Conservation (phyloP, 2,329 filamentous ascomycete species). For the Ploettnerulaceae sp. region DNA sequence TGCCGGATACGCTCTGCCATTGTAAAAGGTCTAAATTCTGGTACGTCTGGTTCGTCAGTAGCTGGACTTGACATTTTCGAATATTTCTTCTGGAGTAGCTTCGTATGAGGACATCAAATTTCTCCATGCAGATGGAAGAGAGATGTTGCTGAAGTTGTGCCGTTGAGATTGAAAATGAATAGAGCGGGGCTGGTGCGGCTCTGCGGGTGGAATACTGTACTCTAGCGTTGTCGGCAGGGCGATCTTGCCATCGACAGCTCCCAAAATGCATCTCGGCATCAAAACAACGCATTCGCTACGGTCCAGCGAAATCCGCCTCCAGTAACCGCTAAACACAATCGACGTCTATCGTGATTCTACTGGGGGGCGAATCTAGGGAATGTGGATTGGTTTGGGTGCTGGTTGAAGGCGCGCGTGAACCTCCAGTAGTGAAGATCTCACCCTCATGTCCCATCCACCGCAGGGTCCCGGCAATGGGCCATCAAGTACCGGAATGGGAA, state of each 20-base stretch:
- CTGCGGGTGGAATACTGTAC: slow-evolving; percentile 30
- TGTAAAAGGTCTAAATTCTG: slow-evolving; percentile 48
- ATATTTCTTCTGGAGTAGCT: not conserved
- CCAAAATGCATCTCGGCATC: too few species aligned
- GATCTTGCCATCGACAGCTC: too few species aligned
- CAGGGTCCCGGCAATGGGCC: slow-evolving; percentile 44
- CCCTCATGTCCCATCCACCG: slow-evolving; percentile 38
- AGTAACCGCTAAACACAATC: too few species aligned
- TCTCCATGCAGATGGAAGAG: too few species aligned
- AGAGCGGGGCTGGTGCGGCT: slow-evolving; percentile 23
- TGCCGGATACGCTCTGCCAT: slow-evolving; percentile 75
- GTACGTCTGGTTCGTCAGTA: slow-evolving; percentile 13
- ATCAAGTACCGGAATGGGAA: slow-evolving; percentile 39
- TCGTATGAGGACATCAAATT: too few species aligned
- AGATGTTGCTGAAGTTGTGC: not conserved
- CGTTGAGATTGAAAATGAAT: not conserved
- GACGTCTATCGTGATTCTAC: too few species aligned
- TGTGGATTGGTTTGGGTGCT: not conserved
- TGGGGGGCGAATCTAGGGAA: too few species aligned
- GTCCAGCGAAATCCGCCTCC: too few species aligned
- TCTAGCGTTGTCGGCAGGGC: too few species aligned
- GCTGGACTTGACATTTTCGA: not conserved
- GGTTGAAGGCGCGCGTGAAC: slow-evolving; percentile 6
- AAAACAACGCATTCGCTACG: too few species aligned
- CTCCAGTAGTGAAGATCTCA: not conserved